phyloP scores from a whole-genome alignment of 2,329 filamentous ascomycete species.

The Ophiocordyceps robertsii region DNA sequence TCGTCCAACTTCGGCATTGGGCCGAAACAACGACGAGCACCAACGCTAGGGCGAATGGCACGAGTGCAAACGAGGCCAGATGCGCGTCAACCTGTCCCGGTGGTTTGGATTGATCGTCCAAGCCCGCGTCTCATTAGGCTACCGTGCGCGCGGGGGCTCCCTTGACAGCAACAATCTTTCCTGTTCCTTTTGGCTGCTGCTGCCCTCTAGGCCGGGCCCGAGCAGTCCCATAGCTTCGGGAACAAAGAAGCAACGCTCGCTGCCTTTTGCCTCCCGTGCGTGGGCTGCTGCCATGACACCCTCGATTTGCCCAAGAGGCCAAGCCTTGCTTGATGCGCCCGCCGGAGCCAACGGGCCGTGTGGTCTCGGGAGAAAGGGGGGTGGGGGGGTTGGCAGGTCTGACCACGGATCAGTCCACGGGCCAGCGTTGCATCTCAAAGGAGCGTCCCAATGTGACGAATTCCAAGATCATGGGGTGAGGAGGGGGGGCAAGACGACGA shows the following conservation, averaged over 20 bases:
- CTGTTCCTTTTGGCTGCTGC: not conserved
- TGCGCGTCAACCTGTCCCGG: conserved; percentile 4
- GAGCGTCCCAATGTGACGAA: not conserved
- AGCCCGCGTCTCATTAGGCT: conserved; percentile 1
- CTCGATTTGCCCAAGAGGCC: no score
- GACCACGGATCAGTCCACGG: not conserved
- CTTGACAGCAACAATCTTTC: not conserved
- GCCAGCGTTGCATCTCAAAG: not conserved
- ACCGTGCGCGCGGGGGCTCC: not conserved
- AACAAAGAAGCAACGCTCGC: not conserved
- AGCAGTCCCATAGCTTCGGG: not conserved
- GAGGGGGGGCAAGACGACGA: no score
- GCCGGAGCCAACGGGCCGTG: not conserved
- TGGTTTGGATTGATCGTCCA: conserved; percentile 6
- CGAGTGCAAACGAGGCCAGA: not conserved
- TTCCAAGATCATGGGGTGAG: no score
- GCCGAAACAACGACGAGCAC: not conserved
- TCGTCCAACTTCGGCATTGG: not conserved
- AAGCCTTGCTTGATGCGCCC: not conserved
- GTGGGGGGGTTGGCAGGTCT: not conserved
- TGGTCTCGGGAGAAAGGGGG: not conserved
- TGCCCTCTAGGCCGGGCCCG: no score
- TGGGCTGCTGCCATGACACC: no score
- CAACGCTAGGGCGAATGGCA: not conserved
- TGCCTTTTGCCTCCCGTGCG: no score